phyloP scores from a whole-genome alignment of 306 rosid species.

The Geum urbanum region DNA sequence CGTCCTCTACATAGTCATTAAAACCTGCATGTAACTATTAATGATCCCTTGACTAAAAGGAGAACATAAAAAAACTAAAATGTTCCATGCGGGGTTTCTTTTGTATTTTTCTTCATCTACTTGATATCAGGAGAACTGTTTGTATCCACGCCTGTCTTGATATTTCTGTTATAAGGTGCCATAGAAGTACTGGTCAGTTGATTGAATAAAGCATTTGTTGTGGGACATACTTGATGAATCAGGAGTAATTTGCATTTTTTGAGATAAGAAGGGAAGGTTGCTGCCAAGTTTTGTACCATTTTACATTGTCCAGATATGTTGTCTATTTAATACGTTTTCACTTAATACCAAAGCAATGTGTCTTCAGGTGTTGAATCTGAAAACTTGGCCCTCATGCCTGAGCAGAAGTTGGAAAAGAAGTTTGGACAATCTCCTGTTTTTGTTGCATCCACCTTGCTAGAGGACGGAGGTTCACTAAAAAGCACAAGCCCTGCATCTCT shows the following conservation, averaged over 20 bases:
- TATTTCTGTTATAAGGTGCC: neutral
- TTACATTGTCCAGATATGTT: neutral
- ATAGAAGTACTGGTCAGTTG: neutral
- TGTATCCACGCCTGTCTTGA: neutral
- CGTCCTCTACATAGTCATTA: neutral
- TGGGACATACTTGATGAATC: neutral
- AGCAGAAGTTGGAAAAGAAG: slow-evolving; percentile 45
- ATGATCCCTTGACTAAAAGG: neutral
- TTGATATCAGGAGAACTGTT: neutral
- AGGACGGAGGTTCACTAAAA: slow-evolving; percentile 42
- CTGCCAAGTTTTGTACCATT: neutral
- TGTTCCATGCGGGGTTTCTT: neutral
- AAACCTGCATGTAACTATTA: neutral
- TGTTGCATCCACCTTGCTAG: slow-evolving; percentile 48
- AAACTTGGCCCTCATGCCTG: slow-evolving; percentile 19
- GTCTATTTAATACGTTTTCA: neutral
- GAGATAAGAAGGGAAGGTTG: neutral
- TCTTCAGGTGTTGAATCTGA: slow-evolving; percentile 35
- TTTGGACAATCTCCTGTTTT: slow-evolving; percentile 68
- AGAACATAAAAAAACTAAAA: neutral
- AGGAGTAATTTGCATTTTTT: neutral
- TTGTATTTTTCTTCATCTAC: neutral
- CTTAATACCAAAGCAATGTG: neutral
- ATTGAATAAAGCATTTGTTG: neutral
- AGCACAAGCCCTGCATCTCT: slow-evolving; percentile 43